A percentile compares a stretch with the other conserved stretches of the same genome.
Evolutionary conservation across 352 stramenopile species (phyloP).

Genomic region (Globisporangium spiculum): DNA sequence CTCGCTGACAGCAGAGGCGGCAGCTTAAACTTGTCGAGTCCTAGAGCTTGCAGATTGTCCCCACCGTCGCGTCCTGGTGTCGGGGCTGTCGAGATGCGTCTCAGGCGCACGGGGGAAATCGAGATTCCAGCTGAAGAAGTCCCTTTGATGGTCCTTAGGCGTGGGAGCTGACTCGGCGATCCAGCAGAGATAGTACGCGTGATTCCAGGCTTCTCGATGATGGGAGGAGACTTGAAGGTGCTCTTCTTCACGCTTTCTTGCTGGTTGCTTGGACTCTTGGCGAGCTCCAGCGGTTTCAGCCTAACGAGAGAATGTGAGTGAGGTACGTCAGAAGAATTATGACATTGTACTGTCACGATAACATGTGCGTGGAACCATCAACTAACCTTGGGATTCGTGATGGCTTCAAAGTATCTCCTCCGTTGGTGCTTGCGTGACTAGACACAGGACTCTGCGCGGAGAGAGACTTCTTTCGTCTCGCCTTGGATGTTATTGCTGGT

Average conservation of each 20-base stretch:
- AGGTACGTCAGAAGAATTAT: not conserved
- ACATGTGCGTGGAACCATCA: not conserved
- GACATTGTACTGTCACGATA: not conserved
- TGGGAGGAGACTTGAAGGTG: slow-evolving; percentile 2
- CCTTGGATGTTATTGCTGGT: not conserved
- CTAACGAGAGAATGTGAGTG: slow-evolving; percentile 14
- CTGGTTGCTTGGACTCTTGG: slow-evolving; percentile 15
- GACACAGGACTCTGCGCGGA: not conserved
- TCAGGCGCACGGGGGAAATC: slow-evolving; percentile 33
- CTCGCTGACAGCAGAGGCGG: slow-evolving; percentile 24
- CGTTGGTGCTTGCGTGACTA: not conserved
- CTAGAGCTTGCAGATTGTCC: not conserved
- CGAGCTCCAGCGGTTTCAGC: slow-evolving; percentile 37
- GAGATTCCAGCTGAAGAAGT: slow-evolving; percentile 18
- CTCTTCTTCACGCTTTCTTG: slow-evolving; percentile 1
- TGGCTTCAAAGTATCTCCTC: slow-evolving; percentile 6
- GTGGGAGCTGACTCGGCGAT: slow-evolving; percentile 22
- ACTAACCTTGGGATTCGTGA: slow-evolving; percentile 20
- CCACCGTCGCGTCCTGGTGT: slow-evolving; percentile 5
- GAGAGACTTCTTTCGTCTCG: not conserved
- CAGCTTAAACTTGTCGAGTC: slow-evolving; percentile 33
- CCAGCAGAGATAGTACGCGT: slow-evolving; percentile 25
- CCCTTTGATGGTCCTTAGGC: slow-evolving; percentile 18
- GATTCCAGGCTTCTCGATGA: slow-evolving; percentile 9
- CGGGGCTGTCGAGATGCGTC: slow-evolving; percentile 45